Percentiles rank a stretch among this genome's conserved stretches.
phyloP scores from a whole-genome alignment of 768 basidiomycete species.

The Lactarius akahatsu region DNA sequence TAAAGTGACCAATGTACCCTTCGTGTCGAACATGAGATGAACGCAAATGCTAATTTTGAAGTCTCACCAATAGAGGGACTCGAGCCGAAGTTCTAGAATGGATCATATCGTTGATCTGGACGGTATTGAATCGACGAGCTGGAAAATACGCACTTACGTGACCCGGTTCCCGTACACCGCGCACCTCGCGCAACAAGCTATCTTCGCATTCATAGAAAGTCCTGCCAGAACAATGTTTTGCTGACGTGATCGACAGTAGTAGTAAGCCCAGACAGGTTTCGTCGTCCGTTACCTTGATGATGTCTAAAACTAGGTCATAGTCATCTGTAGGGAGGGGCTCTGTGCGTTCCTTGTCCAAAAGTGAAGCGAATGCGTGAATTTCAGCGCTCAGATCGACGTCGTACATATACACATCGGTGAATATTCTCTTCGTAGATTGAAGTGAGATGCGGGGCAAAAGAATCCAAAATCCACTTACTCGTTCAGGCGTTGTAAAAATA shows the following conservation, averaged over 20 bases:
- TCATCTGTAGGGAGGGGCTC: neutral
- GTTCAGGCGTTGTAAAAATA: slow-evolving; percentile 13
- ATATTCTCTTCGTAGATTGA: slow-evolving; percentile 7
- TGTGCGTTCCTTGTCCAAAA: neutral
- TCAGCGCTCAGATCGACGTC: slow-evolving; percentile 3
- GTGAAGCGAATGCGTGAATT: neutral
- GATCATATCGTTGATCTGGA: neutral
- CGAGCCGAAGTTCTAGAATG: slow-evolving; percentile 12
- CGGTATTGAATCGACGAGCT: neutral
- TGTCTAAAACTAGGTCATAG: slow-evolving; percentile 18
- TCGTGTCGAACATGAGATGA: neutral
- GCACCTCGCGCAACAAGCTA: neutral
- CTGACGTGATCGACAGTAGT: slow-evolving; percentile 16
- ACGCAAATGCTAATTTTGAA: too few species aligned
- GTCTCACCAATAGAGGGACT: slow-evolving; percentile 19
- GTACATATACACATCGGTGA: slow-evolving; percentile 24
- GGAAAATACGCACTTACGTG: slow-evolving; percentile 17
- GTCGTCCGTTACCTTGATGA: neutral
- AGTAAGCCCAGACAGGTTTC: slow-evolving; percentile 11
- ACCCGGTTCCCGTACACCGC: neutral
- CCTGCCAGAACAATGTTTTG: slow-evolving; percentile 14
- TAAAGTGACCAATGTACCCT: slow-evolving; percentile 25
- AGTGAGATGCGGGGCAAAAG: neutral
- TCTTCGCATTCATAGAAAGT: neutral
- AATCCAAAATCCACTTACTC: neutral